These are phyloP conservation scores for Peronospora destructor DNA, from an alignment of 352 stramenopile species.

Conservation along the genomic window DNA sequence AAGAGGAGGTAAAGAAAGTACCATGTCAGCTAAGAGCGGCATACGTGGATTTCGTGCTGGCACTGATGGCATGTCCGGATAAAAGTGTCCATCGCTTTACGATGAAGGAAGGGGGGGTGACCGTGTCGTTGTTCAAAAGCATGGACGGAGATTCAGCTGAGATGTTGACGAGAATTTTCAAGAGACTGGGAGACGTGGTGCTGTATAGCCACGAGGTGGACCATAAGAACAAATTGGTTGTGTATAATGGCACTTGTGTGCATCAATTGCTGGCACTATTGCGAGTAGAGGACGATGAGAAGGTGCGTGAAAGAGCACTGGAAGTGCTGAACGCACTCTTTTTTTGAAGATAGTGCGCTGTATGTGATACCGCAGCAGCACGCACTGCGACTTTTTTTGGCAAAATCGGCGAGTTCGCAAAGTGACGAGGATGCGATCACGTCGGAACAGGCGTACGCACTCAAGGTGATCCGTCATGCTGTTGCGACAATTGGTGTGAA, in stretches of 20 bases:
- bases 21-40: conserved; percentile 57
- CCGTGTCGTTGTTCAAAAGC: conserved; percentile 66
- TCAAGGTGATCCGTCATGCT: conserved; percentile 62
- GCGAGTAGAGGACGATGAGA: conserved; percentile 43
- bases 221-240: conserved; percentile 42
- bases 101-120: conserved; percentile 62
- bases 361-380: conserved; percentile 44
- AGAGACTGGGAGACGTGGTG: conserved; percentile 38
- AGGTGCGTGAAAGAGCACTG: conserved; percentile 31
- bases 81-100: conserved; percentile 76
- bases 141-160: conserved; percentile 62
- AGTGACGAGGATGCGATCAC: conserved; percentile 21
- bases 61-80: conserved; percentile 54
- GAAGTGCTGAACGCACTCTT: conserved; percentile 51
- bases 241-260: conserved; percentile 58
- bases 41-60: conserved; percentile 60
- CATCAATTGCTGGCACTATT: conserved; percentile 67
- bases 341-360: conserved; percentile 44
- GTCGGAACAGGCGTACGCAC: conserved; percentile 39
- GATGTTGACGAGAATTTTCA: conserved; percentile 45
- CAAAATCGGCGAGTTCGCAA: conserved; percentile 25
- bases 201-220: conserved; percentile 50
- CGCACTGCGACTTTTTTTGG: conserved; percentile 39
- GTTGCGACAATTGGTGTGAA: conserved; percentile 61
- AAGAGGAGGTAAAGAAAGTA: conserved; percentile 16